Conservation (phyloP, 1,284 basidiomycete genomes). For the Xerocomus nothofagi region DNA sequence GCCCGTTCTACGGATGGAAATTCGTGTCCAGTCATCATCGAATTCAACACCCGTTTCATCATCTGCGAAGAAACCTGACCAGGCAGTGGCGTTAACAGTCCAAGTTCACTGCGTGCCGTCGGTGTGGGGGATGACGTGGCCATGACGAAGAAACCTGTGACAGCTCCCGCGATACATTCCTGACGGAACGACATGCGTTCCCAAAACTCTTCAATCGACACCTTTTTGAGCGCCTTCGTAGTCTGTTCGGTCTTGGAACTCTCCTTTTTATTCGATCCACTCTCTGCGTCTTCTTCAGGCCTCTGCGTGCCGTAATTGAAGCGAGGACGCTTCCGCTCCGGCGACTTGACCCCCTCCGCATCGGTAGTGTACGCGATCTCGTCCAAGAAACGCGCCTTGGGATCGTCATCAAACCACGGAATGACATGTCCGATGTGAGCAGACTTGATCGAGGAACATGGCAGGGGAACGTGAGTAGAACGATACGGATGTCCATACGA, state of each 20-base stretch:
- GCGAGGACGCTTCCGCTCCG: constrained; percentile 54
- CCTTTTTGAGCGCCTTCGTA: constrained; percentile 54
- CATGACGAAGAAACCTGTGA: constrained; percentile 87
- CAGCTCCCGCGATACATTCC: constrained; percentile 82
- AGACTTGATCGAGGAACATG: constrained; percentile 23
- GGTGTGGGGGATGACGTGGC: constrained; percentile 39
- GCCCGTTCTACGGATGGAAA: constrained; percentile 70
- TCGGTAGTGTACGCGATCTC: constrained; percentile 77
- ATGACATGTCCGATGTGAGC: constrained; percentile 70
- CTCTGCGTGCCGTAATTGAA: constrained; percentile 18
- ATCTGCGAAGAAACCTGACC: constrained; percentile 66
- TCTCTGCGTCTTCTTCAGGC: constrained; percentile 33
- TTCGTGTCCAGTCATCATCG: constrained; percentile 72
- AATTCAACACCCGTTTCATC: constrained; percentile 65
- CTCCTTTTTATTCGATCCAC: constrained; percentile 38
- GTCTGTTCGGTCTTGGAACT: constrained; percentile 27
- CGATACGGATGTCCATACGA: constrained; percentile 76
- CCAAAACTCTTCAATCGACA: constrained; percentile 83
- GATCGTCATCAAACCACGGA: constrained; percentile 90
- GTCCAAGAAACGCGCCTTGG: constrained; percentile 88
- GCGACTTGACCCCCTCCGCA: constrained; percentile 58
- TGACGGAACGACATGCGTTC: constrained; percentile 93
- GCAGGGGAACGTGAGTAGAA: constrained; percentile 53
- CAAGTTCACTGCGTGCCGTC: constrained; percentile 31
- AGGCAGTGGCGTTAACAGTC: constrained; percentile 49